phyloP scores from a whole-genome alignment of 2,329 filamentous ascomycete species.

The Cylindrodendrum hubeiense region DNA sequence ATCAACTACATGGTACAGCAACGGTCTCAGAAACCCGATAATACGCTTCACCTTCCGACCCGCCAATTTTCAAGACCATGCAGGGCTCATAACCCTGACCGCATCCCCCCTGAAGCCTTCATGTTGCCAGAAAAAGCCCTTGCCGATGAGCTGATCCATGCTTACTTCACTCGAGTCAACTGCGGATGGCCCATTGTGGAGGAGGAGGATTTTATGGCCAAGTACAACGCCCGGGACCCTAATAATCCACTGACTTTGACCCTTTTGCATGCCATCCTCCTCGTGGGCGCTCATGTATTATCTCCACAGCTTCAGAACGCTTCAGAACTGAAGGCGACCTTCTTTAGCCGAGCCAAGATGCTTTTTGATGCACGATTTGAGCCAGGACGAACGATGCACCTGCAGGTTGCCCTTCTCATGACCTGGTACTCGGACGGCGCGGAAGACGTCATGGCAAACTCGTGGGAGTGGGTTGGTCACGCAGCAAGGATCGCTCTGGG shows the following conservation, averaged over 20 bases:
- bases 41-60: conserved; percentile 46
- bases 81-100: conserved; percentile 29
- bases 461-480: conserved; percentile 62
- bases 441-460: conserved; percentile 64
- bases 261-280: conserved; percentile 61
- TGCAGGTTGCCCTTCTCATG: conserved; percentile 64
- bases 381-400: conserved; percentile 61
- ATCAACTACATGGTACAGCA: conserved; percentile 65
- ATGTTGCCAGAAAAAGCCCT: conserved; percentile 57
- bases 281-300: conserved; percentile 63
- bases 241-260: conserved; percentile 57
- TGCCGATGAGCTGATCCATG: conserved; percentile 60
- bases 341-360: conserved; percentile 64
- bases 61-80: conserved; percentile 49
- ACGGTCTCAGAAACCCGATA: conserved; percentile 45
- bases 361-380: conserved; percentile 64
- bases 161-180: conserved; percentile 62
- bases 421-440: conserved; percentile 66
- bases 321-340: conserved; percentile 53
- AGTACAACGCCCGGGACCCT: conserved; percentile 57
- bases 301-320: conserved; percentile 53
- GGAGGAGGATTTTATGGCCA: conserved; percentile 60
- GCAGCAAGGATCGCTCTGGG: conserved; percentile 63
- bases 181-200: conserved; percentile 63
- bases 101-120: conserved; percentile 58